Evolutionary conservation across 495 filamentous ascomycete species (phyloP).

Genomic region (Immersiella caudata): DNA sequence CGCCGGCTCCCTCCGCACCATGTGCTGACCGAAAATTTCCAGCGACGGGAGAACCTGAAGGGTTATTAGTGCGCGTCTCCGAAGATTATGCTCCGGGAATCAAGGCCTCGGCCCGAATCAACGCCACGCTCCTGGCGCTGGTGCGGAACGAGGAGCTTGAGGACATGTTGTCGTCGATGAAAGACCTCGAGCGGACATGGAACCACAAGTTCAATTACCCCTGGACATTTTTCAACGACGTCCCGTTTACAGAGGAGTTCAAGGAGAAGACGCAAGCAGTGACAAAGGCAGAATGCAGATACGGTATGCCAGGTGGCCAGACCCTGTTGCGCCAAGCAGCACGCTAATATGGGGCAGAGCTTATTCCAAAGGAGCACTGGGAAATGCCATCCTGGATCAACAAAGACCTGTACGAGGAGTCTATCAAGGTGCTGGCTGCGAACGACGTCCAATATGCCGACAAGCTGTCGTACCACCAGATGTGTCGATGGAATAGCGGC

Average conservation of each 20-base stretch:
- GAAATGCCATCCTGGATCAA: conserved; percentile 90
- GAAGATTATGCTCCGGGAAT: conserved; percentile 73
- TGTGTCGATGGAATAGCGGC: conserved; percentile 99
- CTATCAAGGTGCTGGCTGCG: conserved; percentile 77
- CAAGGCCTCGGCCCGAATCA: conserved; percentile 76
- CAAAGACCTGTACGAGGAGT: conserved; percentile 80
- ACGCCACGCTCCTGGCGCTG: conserved; percentile 90
- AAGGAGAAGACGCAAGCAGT: conserved; percentile 73
- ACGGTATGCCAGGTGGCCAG: conserved; percentile 59
- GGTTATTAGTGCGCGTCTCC: conserved; percentile 68
- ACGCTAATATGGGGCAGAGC: conserved; percentile 55
- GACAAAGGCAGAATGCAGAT: conserved; percentile 83
- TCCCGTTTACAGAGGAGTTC: conserved; percentile 89
- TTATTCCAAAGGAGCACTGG: conserved; percentile 95
- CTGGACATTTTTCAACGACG: conserved; percentile 99
- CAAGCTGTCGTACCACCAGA: conserved; percentile 93
- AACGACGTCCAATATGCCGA: conserved; percentile 86
- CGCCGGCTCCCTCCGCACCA: not conserved
- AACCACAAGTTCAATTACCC: conserved; percentile 99
- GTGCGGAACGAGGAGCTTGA: conserved; percentile 89
- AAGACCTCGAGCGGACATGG: conserved; percentile 91
- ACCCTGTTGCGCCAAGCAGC: not conserved
- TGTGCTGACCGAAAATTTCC: conserved; percentile 23
- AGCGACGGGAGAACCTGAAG: conserved; percentile 84
- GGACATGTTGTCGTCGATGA: conserved; percentile 83